Percentiles rank a stretch among this genome's conserved stretches.
These are phyloP conservation scores for Candida anglica DNA, from an alignment of 805 yeast species.

Conservation along the genomic window DNA sequence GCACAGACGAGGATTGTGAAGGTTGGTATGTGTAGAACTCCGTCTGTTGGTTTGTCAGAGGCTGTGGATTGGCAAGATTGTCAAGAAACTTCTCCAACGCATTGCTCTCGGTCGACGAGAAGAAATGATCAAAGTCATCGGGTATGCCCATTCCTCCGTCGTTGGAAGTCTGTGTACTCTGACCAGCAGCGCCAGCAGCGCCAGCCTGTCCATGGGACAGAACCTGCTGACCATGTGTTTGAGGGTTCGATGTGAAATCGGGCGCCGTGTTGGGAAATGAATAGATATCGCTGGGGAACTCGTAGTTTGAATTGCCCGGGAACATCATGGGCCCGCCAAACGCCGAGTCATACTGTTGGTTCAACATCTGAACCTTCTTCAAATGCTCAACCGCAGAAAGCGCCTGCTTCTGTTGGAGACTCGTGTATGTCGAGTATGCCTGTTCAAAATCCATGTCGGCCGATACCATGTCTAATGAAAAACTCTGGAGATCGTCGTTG, in stretches of 20 bases:
- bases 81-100: slow-evolving; percentile 40
- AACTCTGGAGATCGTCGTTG: slow-evolving; percentile 2
- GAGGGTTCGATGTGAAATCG: slow-evolving; percentile 1
- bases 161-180: no score
- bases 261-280: background rate
- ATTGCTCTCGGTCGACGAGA: slow-evolving; percentile 32
- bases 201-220: slow-evolving; percentile 4
- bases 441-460: slow-evolving; percentile 44
- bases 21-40: slow-evolving; percentile 21
- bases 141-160: background rate
- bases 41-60: slow-evolving; percentile 13
- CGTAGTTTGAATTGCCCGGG: slow-evolving; percentile 5
- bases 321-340: slow-evolving; percentile 1
- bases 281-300: background rate
- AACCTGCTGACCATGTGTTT: slow-evolving; percentile 4
- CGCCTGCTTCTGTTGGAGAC: slow-evolving; percentile 36
- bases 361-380: slow-evolving; percentile 32
- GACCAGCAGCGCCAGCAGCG: background rate
- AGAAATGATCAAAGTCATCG: slow-evolving; percentile 33
- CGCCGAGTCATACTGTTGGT: slow-evolving; percentile 14
- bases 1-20: slow-evolving; percentile 3
- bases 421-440: slow-evolving; percentile 37
- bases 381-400: slow-evolving; percentile 31
- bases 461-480: slow-evolving; percentile 26
- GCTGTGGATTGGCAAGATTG: slow-evolving; percentile 26